phyloP scores from a whole-genome alignment of 1,284 basidiomycete species.

The Ceratobasidium sp. region DNA sequence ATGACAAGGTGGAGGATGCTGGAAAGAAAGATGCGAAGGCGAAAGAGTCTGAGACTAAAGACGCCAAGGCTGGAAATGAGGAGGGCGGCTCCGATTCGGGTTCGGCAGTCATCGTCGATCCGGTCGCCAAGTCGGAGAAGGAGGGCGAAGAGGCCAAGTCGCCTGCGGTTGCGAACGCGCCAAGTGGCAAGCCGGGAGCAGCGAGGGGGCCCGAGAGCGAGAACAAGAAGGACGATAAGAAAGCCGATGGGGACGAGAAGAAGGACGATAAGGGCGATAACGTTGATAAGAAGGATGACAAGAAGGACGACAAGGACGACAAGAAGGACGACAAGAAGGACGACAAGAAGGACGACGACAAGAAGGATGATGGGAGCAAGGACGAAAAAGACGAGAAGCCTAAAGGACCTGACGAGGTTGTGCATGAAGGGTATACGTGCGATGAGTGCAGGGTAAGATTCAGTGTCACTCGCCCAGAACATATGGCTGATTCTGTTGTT shows the following conservation, averaged over 20 bases:
- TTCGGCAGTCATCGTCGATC: neutral
- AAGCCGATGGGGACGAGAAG: neutral
- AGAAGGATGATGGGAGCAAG: conserved; percentile 1
- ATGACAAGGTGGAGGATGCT: neutral
- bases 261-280: conserved; percentile 16
- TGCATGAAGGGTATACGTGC: conserved; percentile 21
- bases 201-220: neutral
- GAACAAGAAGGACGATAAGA: conserved; percentile 18
- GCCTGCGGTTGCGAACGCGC: neutral
- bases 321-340: conserved; percentile 1
- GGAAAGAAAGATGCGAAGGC: neutral
- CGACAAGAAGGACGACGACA: conserved; percentile 4
- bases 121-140: neutral
- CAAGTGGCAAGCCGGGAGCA: neutral
- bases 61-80: neutral
- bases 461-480: neutral
- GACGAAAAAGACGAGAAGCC: neutral
- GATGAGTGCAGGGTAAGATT: conserved; percentile 45
- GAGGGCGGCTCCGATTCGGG: conserved; percentile 17
- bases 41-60: neutral
- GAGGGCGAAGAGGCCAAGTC: conserved; percentile 11
- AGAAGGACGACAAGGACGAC: neutral
- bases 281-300: conserved; percentile 21
- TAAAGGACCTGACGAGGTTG: conserved; percentile 18
- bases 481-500: neutral